A percentile compares a stretch with the other conserved stretches of the same genome.
Evolutionary conservation across 352 stramenopile genomes (phyloP).

Genomic region (Peronospora farinosa): DNA sequence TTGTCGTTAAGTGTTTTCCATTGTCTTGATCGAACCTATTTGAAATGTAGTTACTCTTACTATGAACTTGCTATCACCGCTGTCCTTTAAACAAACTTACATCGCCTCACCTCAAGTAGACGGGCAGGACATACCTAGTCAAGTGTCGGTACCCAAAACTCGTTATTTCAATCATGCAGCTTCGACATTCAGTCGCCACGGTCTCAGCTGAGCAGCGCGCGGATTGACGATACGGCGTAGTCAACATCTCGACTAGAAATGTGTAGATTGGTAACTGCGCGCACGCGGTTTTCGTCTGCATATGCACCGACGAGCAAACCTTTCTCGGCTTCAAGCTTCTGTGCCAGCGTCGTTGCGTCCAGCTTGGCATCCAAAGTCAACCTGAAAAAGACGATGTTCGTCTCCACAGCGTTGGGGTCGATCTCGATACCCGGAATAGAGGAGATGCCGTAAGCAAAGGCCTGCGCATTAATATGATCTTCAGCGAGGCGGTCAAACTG

Average conservation of each 20-base stretch:
- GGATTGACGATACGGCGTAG: conserved; percentile 52
- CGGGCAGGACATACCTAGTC: too few relatives aligned
- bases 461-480: conserved; percentile 77
- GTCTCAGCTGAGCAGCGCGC: conserved; percentile 42
- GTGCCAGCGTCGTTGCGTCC: conserved; percentile 41
- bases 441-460: conserved; percentile 58
- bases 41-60: too few relatives aligned
- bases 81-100: too few relatives aligned
- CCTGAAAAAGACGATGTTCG: conserved; percentile 87
- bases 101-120: too few relatives aligned
- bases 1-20: too few relatives aligned
- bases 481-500: conserved; percentile 78
- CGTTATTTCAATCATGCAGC: background rate
- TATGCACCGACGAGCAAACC: conserved; percentile 70
- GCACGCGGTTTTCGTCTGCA: conserved; percentile 49
- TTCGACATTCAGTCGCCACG: background rate
- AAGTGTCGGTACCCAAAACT: background rate
- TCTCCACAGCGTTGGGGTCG: conserved; percentile 60
- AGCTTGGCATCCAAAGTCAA: conserved; percentile 55
- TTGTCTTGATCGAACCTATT: too few relatives aligned
- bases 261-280: conserved; percentile 73
- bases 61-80: too few relatives aligned
- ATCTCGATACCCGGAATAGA: conserved; percentile 62
- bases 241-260: conserved; percentile 55
- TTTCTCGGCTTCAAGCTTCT: conserved; percentile 56